phyloP scores from a whole-genome alignment of 2,329 filamentous ascomycete species.

The Sclerotinia glacialis region DNA sequence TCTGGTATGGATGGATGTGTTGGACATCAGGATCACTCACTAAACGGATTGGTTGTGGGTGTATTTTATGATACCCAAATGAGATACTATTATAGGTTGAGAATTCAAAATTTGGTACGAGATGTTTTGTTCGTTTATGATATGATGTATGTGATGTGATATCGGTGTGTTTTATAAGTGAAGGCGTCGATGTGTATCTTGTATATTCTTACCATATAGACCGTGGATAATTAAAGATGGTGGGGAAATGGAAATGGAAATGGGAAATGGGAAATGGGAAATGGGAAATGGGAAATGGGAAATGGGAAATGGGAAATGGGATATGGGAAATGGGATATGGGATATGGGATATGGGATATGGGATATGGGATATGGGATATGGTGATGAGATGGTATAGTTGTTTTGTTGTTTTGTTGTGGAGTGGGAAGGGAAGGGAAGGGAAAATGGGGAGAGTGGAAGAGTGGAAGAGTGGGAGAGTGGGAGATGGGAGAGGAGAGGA shows the following conservation, averaged over 20 bases:
- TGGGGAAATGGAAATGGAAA: too few relatives aligned
- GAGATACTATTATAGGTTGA: neutral
- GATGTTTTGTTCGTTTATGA: neutral
- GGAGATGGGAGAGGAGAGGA: too few relatives aligned
- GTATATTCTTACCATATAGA: neutral
- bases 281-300: too few relatives aligned
- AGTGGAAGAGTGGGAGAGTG: neutral
- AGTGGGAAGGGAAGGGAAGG: neutral
- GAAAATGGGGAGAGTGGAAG: neutral
- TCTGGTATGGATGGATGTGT: slow-evolving; percentile 14
- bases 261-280: neutral
- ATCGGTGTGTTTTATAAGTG: neutral
- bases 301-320: too few relatives aligned
- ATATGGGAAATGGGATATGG: too few relatives aligned
- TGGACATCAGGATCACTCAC: slow-evolving; percentile 5
- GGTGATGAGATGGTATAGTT: neutral
- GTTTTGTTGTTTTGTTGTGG: neutral
- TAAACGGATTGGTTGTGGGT: slow-evolving; percentile 16
- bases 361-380: too few relatives aligned
- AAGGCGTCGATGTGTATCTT: neutral
- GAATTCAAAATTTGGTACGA: neutral
- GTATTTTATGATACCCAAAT: slow-evolving; percentile 22
- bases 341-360: too few relatives aligned
- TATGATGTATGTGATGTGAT: neutral
- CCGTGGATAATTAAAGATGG: neutral